Percentiles rank a stretch among this genome's conserved stretches.
These are phyloP conservation scores for Exobasidium rhododendri DNA, from an alignment of 1,284 basidiomycete genomes.

Conservation along the genomic window DNA sequence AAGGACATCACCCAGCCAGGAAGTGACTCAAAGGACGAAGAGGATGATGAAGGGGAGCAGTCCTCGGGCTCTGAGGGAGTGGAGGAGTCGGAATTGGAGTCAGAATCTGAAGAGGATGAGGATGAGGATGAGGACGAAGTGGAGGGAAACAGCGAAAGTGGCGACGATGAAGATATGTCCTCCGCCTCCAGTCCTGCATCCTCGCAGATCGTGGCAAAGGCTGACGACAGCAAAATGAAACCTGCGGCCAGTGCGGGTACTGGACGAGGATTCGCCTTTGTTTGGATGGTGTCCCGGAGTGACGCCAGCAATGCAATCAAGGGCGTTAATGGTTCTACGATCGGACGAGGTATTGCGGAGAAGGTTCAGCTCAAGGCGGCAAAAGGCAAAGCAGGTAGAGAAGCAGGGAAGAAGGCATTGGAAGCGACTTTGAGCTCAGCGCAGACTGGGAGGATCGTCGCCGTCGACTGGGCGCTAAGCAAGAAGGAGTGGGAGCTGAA, in stretches of 20 bases:
- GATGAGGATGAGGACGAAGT: slow-evolving; percentile 14
- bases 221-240: slow-evolving; percentile 38
- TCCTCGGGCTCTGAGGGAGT: slow-evolving; percentile 4
- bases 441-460: slow-evolving; percentile 67
- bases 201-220: too few relatives aligned
- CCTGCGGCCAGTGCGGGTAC: slow-evolving; percentile 55
- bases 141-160: slow-evolving; percentile 23
- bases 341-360: slow-evolving; percentile 66
- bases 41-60: slow-evolving; percentile 8
- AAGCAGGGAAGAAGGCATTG: slow-evolving; percentile 61
- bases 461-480: slow-evolving; percentile 94
- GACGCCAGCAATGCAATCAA: slow-evolving; percentile 82
- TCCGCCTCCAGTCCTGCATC: too few relatives aligned
- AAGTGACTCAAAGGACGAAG: slow-evolving; percentile 5
- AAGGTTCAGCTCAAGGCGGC: slow-evolving; percentile 64
- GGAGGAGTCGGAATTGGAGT: slow-evolving; percentile 48
- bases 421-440: slow-evolving; percentile 31
- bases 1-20: neutral
- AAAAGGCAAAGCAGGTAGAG: slow-evolving; percentile 65
- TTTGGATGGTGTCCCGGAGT: slow-evolving; percentile 84
- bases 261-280: slow-evolving; percentile 84
- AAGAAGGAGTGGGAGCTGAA: slow-evolving; percentile 83
- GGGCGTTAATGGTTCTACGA: slow-evolving; percentile 74
- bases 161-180: slow-evolving; percentile 50
- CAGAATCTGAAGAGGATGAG: slow-evolving; percentile 51